Evolutionary conservation across 768 basidiomycete genomes (phyloP).

Genomic region (Lentinula lateritia): DNA sequence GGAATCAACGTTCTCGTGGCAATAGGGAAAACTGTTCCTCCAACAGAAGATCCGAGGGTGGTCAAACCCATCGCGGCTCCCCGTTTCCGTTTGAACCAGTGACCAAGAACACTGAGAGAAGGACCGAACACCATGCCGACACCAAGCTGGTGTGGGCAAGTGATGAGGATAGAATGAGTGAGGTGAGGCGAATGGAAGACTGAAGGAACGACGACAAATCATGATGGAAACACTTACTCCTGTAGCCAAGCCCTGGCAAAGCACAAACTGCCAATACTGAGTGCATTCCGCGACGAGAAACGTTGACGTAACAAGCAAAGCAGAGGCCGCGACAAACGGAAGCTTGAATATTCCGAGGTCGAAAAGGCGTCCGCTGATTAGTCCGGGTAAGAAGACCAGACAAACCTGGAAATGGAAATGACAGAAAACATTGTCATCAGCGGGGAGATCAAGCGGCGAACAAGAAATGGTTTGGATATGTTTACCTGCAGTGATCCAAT

Average conservation of each 20-base stretch:
- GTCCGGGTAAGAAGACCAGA: constrained; percentile 34
- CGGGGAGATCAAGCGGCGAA: background rate
- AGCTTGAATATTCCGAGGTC: constrained; percentile 43
- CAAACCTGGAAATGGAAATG: constrained; percentile 25
- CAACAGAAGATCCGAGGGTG: constrained; percentile 52
- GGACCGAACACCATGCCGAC: constrained; percentile 48
- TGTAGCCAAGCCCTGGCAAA: constrained; percentile 46
- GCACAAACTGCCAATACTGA: constrained; percentile 49
- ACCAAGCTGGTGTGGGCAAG: constrained; percentile 14
- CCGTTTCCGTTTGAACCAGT: constrained; percentile 59
- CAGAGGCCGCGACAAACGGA: constrained; percentile 30
- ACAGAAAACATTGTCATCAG: background rate
- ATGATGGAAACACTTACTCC: constrained; percentile 28
- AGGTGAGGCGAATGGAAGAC: background rate
- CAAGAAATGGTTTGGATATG: background rate
- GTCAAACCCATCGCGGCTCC: constrained; percentile 49
- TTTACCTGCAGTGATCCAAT: constrained; percentile 51
- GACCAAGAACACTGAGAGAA: constrained; percentile 42
- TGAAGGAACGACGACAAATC: background rate
- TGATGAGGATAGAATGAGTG: background rate
- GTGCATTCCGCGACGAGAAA: constrained; percentile 48
- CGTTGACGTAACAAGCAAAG: constrained; percentile 30
- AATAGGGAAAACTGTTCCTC: constrained; percentile 61
- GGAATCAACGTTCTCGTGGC: constrained; percentile 46
- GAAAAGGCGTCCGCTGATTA: constrained; percentile 43